phyloP scores from a whole-genome alignment of 495 filamentous ascomycete genomes.

The Entonaema liquescens region DNA sequence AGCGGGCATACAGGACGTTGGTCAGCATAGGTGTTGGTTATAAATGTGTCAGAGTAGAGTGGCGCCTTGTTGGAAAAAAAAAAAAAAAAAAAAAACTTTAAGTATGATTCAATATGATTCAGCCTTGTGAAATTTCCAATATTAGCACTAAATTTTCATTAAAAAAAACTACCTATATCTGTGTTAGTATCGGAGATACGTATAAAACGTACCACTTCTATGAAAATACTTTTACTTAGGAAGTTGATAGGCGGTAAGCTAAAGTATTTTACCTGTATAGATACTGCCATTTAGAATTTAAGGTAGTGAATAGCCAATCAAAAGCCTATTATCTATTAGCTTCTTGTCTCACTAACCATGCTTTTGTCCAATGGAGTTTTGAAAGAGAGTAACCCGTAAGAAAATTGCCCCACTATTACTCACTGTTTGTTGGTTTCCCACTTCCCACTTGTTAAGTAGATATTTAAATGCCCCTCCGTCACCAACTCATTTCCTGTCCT shows the following conservation, averaged over 20 bases:
- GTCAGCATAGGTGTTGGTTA: not conserved
- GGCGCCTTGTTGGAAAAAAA: no score
- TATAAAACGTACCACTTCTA: not conserved
- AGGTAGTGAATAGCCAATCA: not conserved
- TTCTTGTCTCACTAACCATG: not conserved
- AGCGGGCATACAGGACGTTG: not conserved
- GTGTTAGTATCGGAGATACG: not conserved
- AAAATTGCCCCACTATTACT: constrained; percentile 34
- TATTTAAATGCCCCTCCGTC: constrained; percentile 40
- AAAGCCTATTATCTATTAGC: not conserved
- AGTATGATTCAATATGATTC: not conserved
- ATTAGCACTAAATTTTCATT: not conserved
- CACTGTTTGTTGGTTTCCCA: constrained; percentile 1
- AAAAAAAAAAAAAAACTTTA: not conserved
- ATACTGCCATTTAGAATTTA: not conserved
- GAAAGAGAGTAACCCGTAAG: not conserved
- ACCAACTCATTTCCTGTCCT: constrained; percentile 25
- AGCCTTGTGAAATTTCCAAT: not conserved
- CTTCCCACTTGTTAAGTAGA: not conserved
- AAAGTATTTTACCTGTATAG: not conserved
- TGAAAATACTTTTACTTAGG: not conserved
- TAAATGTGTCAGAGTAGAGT: not conserved
- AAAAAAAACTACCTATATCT: no score
- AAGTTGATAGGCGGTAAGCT: not conserved
- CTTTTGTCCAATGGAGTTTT: not conserved